phyloP scores from a whole-genome alignment of 1,139 yeast genomes.

The Geotrichum phurueaensis region DNA sequence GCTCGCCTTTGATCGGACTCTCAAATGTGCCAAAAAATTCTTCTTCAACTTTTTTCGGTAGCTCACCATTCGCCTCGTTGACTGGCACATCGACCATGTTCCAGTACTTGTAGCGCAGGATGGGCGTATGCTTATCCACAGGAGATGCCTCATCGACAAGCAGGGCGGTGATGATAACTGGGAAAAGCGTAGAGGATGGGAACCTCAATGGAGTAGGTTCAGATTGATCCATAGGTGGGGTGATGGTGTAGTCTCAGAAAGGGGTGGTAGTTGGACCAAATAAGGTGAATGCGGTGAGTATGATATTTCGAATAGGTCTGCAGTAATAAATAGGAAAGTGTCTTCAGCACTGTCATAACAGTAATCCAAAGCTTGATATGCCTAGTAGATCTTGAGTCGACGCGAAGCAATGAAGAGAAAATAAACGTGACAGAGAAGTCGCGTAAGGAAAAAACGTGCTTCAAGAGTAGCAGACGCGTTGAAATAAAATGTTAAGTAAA shows the following conservation, averaged over 20 bases:
- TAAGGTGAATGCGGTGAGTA: neutral
- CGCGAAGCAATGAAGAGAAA: neutral
- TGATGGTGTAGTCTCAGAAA: neutral
- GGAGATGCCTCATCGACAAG: slow-evolving; percentile 43
- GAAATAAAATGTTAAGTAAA: neutral
- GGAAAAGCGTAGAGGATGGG: slow-evolving; percentile 60
- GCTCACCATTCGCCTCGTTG: slow-evolving; percentile 31
- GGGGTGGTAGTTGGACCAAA: neutral
- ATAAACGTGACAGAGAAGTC: neutral
- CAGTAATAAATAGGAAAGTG: neutral
- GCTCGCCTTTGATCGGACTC: slow-evolving; percentile 71
- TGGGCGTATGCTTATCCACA: slow-evolving; percentile 49
- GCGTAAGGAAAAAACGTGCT: neutral
- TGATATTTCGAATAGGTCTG: neutral
- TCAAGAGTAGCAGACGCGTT: neutral
- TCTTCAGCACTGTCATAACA: neutral
- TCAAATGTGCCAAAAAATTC: slow-evolving; percentile 55
- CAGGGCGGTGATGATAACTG: slow-evolving; percentile 57
- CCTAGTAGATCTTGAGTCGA: neutral
- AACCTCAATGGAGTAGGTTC: slow-evolving; percentile 23
- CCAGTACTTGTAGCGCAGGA: slow-evolving; percentile 62
- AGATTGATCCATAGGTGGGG: slow-evolving; percentile 7
- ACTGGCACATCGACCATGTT: slow-evolving; percentile 43
- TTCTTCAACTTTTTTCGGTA: slow-evolving; percentile 28
- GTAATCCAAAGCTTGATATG: neutral